Evolutionary conservation across 2,329 filamentous ascomycete species (phyloP).

Genomic region (Atkinsonella hypoxylon): DNA sequence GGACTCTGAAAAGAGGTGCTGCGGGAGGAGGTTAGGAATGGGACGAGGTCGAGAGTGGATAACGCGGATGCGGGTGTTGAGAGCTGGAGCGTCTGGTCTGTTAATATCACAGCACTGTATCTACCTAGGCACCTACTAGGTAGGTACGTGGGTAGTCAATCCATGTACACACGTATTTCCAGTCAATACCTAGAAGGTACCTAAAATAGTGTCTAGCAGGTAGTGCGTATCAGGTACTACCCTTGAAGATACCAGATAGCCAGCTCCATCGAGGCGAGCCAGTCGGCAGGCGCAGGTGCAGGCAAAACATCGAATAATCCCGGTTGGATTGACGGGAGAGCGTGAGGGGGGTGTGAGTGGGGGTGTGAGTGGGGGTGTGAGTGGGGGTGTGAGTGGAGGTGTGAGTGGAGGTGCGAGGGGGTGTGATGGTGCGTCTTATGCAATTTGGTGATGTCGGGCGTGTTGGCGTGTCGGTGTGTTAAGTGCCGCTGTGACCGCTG

Average conservation of each 20-base stretch:
- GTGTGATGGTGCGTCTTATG: not conserved
- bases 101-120: too few relatives aligned
- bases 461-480: not conserved
- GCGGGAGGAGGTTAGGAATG: not conserved
- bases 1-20: not conserved
- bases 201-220: not conserved
- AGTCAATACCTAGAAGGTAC: not conserved
- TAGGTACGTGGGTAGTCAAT: too few relatives aligned
- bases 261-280: too few relatives aligned
- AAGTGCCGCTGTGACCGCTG: not conserved
- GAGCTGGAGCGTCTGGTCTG: not conserved
- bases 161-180: too few relatives aligned
- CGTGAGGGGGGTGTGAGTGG: not conserved
- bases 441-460: not conserved
- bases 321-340: not conserved
- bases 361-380: too few relatives aligned
- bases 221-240: too few relatives aligned
- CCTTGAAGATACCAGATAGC: too few relatives aligned
- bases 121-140: too few relatives aligned
- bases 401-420: not conserved
- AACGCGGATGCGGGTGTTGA: slow-evolving; percentile 1
- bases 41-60: slow-evolving; percentile 5
- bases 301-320: not conserved
- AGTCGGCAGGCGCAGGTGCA: too few relatives aligned
- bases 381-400: too few relatives aligned